Evolutionary conservation across 257 asterid genomes (phyloP), one percentile per base, ranked within the genome.

Genomic region (Fraxinus pennsylvanica): DNA sequence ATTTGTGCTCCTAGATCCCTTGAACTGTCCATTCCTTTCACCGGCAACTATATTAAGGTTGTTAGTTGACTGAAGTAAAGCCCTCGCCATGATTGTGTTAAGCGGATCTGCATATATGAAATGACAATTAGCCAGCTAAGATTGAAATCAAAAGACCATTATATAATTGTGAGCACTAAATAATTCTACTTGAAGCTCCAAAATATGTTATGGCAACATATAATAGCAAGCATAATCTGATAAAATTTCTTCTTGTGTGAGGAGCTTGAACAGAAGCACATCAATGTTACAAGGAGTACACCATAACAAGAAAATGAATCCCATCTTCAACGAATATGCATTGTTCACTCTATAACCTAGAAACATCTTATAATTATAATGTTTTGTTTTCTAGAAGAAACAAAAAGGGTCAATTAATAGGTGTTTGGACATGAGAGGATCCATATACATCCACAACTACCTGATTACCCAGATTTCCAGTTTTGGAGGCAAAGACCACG

Each of bases 41-140:
- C 76, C 54, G 36, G 91, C 66, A 71, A 79, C 84, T 39, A 74
- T 59, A 9, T 85, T 80, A 75, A 85, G 71, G 52, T 43, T 43
- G 12, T 80, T 71, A 13, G 82, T 79, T 9, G 81, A 80, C 76
- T 75, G 85, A 72, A 81, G 81, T 35, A 89, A 73, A 43, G 83
- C 82, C 74, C 87, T 72, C 25, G 83, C 84, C 88, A 89, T 85
- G 82, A 71, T 77, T 77, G 81, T 54, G 43, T 52, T 50, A 27
- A 2, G 33, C n/a, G 21, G 63, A 74, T 68, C 88, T 86, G 84
- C 81, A 75, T 35, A 61, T 61, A 21, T 10, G 68, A 30, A 68
- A 43, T 30, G 43, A 33, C 73, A 41, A 69, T 74, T 59, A 63
- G 74, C 70, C 71, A 74, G 33, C 25, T 36, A 30, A 65, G 15